Base-by-base conservation (phyloP, 2,329 filamentous ascomycete species). In the Fusarium goolgardi region DNA sequence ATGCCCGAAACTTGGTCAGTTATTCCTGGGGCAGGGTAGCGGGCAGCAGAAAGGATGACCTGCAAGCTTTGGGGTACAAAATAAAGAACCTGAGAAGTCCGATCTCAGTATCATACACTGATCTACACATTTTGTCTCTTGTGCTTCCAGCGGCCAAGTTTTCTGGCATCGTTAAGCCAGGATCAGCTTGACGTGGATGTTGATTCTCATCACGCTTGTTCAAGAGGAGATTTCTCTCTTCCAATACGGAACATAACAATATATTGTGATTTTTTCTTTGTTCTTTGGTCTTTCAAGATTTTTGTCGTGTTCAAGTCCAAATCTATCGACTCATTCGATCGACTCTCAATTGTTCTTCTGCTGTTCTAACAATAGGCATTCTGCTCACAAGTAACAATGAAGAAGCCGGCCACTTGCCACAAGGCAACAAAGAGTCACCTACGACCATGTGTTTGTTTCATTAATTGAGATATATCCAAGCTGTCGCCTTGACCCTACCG, bases 1-100 rank as follows among this genome's bases (percentile, higher is more conserved):
- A 65, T 68, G 1, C 43, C 44, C 11, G 65, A 70, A 37, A 52
- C 57, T 0, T 71, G 65, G 59, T 57, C 70, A 3, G 47, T 72
- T 15, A 59, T 62, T 15, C 67, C 65, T 18, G 51, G 58, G 4
- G 40, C 50, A 29, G 27, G 27, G 9, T 29, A 29, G 27, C 3
- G 27, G 27, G 27, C 27, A 29, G 10, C 27, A 4, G 27, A 29
- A 11, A 11, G 2, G 27, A 29, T 29, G 11, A 5, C 10, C 3
- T 37, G 5, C 13, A 1, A 4, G 11, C 11, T 13, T 20, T 20
- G 20, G 10, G 35, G 12, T 37, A 37, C 35, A 37, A 20, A 37
- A 37, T 20, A 37, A 37, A 20, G 1, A 20, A 11, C 5, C 34
- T 6, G 11, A 13, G n/a, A 37, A 4, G 18, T 20, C 5, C 20